These are phyloP conservation scores for Graphiopsis chlorocephala DNA, from an alignment of 2,329 filamentous ascomycete species.

Conservation along the genomic window DNA sequence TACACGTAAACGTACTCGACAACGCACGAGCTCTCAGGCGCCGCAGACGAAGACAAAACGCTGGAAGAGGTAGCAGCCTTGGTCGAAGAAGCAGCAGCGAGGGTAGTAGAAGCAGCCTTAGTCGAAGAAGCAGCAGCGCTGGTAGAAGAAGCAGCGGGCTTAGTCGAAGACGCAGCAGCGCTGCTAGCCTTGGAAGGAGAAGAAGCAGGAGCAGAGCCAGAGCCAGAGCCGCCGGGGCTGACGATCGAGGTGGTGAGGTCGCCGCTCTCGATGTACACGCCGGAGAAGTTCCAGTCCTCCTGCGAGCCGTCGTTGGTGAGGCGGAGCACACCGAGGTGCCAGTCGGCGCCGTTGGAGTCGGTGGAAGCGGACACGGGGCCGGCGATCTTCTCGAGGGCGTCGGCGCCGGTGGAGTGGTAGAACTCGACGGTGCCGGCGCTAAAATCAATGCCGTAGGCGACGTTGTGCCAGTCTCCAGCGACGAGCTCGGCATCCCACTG, in stretches of 20 bases:
- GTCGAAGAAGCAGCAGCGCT: constrained; percentile 25
- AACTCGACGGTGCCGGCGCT: constrained; percentile 59
- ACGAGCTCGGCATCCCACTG: constrained; percentile 63
- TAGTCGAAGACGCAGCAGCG: constrained; percentile 15
- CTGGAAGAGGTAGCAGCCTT: background rate
- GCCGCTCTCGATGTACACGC: constrained; percentile 68
- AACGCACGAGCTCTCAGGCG: constrained; percentile 12
- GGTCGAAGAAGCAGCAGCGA: constrained; percentile 3
- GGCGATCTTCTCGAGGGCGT: constrained; percentile 57
- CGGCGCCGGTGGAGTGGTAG: constrained; percentile 66
- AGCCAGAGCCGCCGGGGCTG: constrained; percentile 21
- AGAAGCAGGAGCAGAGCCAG: constrained; percentile 8
- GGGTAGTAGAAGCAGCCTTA: constrained; percentile 7
- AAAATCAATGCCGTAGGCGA: constrained; percentile 73
- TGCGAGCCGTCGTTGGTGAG: constrained; percentile 53
- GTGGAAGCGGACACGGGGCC: constrained; percentile 60
- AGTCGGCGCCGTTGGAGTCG: constrained; percentile 63
- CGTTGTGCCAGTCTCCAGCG: constrained; percentile 69
- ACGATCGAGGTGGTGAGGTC: constrained; percentile 28
- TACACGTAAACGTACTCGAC: constrained; percentile 21
- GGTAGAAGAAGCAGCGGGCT: constrained; percentile 19
- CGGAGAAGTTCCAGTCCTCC: constrained; percentile 71
- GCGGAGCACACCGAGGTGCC: constrained; percentile 69
- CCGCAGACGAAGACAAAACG: background rate
- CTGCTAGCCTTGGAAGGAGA: background rate